Evolutionary conservation across 1,284 basidiomycete genomes (phyloP), one percentile per base, ranked within the genome.

Genomic region (Fistulina hepatica): DNA sequence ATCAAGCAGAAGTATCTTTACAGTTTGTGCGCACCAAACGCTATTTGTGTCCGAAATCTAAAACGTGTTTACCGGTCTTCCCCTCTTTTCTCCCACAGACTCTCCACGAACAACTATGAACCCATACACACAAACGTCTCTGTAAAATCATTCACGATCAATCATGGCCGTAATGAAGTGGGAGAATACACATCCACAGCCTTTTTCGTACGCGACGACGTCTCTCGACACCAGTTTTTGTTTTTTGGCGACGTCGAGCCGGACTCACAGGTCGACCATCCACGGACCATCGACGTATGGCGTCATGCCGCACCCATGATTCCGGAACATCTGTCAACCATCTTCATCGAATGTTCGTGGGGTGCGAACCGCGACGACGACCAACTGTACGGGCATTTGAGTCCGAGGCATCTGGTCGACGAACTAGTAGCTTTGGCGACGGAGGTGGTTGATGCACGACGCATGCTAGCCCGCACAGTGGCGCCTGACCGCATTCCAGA

Each of bases 311-410:
- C 84, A 4, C 63, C 71, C 13, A 78, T 73, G 52, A 73, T 85
- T 43, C 75, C 79, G 2, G 58, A 68, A 22, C 60, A 55, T 6
- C 68, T 90, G 21, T 68, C 69, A 20, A 62, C 71, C 16, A 68
- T 89, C 39, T 90, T 90, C 52, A 80, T 91, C 52, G 86, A 91
- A 56, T 89, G 86, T 53, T 89, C 83, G 2, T 90, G 78, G 64
- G 74, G 77, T 11, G 64, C 69, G 2, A 78, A 75, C 1, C 66
- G 85, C 37, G 58, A 64, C 7, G 67, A 75, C 44, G 66, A 71
- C 25, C 51, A 60, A 34, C 61, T 91, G 9, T 89, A 71, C 53
- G 88, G 86, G 0, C 88, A 91, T 46, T 66, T 91, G 9, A 79
- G 65, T 22, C 83, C 85, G 0, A 71, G 73, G 17, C 79, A 86